Evolutionary conservation across 305 asterid species (phyloP).

Genomic region (Fraxinus angustifolia): DNA sequence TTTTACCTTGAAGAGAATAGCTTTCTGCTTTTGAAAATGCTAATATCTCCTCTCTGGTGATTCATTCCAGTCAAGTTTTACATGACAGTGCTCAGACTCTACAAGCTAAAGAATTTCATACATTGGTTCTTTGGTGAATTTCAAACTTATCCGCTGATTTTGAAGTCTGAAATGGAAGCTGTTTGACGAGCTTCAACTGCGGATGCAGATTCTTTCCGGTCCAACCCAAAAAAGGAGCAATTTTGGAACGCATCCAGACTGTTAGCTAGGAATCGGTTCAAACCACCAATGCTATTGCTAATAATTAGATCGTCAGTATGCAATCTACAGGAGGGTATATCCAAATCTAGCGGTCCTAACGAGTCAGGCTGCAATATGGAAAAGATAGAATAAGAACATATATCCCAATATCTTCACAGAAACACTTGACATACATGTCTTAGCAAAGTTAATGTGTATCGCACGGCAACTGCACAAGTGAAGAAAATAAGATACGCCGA

Average conservation of each 20-base stretch:
- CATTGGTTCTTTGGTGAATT: constrained; percentile 11
- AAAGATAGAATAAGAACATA: constrained; percentile 26
- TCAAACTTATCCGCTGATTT: constrained; percentile 54
- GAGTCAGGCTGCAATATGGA: constrained; percentile 76
- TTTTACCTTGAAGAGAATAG: constrained; percentile 14
- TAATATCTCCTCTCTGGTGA: background rate
- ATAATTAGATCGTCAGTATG: constrained; percentile 72
- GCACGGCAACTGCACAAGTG: background rate
- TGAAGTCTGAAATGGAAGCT: constrained; percentile 45
- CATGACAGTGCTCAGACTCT: constrained; percentile 26
- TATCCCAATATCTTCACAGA: background rate
- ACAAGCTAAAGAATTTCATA: constrained; percentile 8
- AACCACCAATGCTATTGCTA: constrained; percentile 84
- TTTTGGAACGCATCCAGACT: constrained; percentile 88
- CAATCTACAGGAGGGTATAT: constrained; percentile 80
- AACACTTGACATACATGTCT: background rate
- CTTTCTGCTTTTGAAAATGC: constrained; percentile 7
- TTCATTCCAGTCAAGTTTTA: constrained; percentile 20
- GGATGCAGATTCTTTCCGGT: constrained; percentile 66
- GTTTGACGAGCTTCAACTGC: constrained; percentile 50
- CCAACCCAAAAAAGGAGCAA: constrained; percentile 79
- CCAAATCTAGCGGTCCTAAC: constrained; percentile 92
- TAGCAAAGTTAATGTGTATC: background rate
- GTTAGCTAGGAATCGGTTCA: constrained; percentile 81
- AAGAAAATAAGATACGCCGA: background rate